A percentile compares a stretch with the other conserved stretches of the same genome.
phyloP scores from a whole-genome alignment of 2,329 filamentous ascomycete genomes.

The Aspergillus tanneri region DNA sequence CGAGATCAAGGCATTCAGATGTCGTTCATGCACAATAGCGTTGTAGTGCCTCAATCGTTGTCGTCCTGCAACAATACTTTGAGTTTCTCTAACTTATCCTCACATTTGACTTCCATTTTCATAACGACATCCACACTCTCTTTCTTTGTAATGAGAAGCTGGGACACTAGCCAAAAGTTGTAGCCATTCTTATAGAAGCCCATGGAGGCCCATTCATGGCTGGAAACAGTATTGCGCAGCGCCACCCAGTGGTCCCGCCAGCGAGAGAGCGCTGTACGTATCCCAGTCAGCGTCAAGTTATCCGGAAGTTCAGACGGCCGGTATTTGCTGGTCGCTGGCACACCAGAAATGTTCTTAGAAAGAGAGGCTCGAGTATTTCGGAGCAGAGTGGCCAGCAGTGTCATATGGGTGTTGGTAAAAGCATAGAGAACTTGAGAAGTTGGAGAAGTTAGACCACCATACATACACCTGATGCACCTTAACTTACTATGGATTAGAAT shows the following conservation, averaged over 20 bases:
- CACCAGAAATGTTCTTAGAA: slow-evolving; percentile 7
- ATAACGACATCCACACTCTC: slow-evolving; percentile 46
- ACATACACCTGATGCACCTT: neutral
- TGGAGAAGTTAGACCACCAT: slow-evolving; percentile 1
- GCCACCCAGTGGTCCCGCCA: slow-evolving; percentile 43
- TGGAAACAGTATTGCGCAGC: slow-evolving; percentile 32
- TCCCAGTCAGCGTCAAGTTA: slow-evolving; percentile 30
- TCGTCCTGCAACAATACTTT: slow-evolving; percentile 42
- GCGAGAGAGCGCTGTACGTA: slow-evolving; percentile 36
- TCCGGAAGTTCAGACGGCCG: slow-evolving; percentile 24
- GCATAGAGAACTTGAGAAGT: slow-evolving; percentile 38
- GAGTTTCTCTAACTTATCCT: slow-evolving; percentile 44
- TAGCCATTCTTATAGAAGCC: slow-evolving; percentile 46
- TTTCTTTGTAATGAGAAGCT: slow-evolving; percentile 43
- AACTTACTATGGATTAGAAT: slow-evolving; percentile 44
- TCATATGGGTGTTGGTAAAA: slow-evolving; percentile 45
- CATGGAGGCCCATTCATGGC: slow-evolving; percentile 41
- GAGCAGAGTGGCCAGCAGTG: slow-evolving; percentile 32
- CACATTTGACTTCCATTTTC: slow-evolving; percentile 46
- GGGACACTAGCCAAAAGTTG: slow-evolving; percentile 46
- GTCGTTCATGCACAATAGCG: too few species aligned
- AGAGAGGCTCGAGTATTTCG: slow-evolving; percentile 12
- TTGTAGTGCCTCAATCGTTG: slow-evolving; percentile 25
- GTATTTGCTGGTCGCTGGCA: slow-evolving; percentile 4
- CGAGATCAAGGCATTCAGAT: too few species aligned